Percentiles rank a stretch among this genome's conserved stretches.
phyloP scores from a whole-genome alignment of 306 rosid species.

The Luffa acutangula region DNA sequence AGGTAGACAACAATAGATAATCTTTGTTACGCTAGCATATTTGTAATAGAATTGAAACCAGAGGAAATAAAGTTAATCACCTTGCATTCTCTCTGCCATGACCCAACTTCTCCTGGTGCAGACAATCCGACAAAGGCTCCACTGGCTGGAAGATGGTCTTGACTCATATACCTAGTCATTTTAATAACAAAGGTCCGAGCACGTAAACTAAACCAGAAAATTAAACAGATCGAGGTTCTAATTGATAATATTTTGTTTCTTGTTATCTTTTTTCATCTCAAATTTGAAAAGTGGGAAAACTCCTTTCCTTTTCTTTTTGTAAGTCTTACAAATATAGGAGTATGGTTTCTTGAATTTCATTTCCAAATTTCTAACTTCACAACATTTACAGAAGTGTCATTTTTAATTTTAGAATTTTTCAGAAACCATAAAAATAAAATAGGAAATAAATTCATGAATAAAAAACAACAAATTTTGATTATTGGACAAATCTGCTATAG shows the following conservation, averaged over 20 bases:
- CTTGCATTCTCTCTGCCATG: conserved; percentile 85
- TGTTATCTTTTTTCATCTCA: not conserved
- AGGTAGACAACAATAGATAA: not conserved
- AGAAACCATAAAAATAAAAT: not conserved
- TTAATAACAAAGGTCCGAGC: not conserved
- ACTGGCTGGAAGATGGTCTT: conserved; percentile 17
- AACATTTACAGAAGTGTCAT: not conserved
- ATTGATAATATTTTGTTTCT: not conserved
- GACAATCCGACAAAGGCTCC: conserved; percentile 45
- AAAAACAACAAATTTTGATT: not conserved
- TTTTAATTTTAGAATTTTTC: not conserved
- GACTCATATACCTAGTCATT: conserved; percentile 17
- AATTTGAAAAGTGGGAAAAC: not conserved
- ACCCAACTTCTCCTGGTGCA: conserved; percentile 42
- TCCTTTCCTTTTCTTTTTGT: not conserved
- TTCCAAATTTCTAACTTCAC: not conserved
- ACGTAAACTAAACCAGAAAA: not conserved
- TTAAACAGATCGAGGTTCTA: not conserved
- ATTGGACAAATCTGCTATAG: not conserved
- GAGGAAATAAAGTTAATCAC: conserved; percentile 22
- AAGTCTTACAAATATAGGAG: not conserved
- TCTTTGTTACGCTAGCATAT: not conserved
- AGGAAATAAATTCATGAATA: not conserved
- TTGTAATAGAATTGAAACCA: not conserved
- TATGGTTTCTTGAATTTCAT: not conserved